Conservation (phyloP, 2,329 filamentous ascomycete genomes). For the Aspergillus brunneoviolaceus region DNA sequence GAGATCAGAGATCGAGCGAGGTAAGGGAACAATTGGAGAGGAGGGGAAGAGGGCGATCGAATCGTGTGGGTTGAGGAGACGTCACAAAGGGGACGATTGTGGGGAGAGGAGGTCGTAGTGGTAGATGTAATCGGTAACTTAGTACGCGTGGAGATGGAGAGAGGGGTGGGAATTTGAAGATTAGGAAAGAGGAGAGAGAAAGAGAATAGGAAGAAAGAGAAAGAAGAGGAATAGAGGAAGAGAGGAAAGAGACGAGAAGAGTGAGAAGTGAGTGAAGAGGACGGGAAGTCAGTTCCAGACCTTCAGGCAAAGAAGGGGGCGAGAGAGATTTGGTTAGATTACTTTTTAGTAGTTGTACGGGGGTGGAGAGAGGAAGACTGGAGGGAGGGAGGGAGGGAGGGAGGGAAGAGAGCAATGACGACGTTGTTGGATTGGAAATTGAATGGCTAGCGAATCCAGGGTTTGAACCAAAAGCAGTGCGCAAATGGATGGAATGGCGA, state of each 20-base stretch:
- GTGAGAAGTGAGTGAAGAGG: neutral
- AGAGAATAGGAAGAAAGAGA: neutral
- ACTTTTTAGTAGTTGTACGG: neutral
- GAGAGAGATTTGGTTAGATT: neutral
- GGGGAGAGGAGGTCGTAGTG: neutral
- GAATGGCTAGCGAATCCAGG: neutral
- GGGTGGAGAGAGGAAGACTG: neutral
- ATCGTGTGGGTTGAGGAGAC: conserved; percentile 1
- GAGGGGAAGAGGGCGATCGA: conserved; percentile 2
- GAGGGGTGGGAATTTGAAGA: neutral
- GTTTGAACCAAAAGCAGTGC: neutral
- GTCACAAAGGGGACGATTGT: neutral
- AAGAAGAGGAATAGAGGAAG: neutral
- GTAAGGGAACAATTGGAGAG: conserved; percentile 14
- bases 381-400: too few species aligned
- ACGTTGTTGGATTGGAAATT: neutral
- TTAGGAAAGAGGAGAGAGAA: neutral
- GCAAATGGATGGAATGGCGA: neutral
- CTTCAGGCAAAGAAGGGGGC: neutral
- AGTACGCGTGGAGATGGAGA: neutral
- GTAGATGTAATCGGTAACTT: neutral
- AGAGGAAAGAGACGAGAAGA: neutral
- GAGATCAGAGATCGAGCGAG: neutral
- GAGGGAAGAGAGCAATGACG: neutral
- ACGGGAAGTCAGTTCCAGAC: neutral